Percentiles rank a stretch among this genome's conserved stretches.
Conservation (phyloP, 2,329 filamentous ascomycete species). For the Aspergillus piperis region DNA sequence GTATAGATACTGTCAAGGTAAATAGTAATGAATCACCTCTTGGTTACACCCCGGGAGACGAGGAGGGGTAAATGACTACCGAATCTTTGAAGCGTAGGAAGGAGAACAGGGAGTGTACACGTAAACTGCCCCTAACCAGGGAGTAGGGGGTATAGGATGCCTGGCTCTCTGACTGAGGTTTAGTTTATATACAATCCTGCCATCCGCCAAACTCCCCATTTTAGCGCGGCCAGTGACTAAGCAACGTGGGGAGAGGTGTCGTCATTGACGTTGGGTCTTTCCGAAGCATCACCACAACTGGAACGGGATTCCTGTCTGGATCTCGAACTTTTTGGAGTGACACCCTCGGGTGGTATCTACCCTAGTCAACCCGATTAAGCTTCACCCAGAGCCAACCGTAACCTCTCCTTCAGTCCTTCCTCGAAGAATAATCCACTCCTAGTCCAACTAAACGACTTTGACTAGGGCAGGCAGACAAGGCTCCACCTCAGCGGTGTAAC, state of each 20-base stretch:
- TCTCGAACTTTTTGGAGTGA: too few species aligned
- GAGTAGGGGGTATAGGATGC: background rate
- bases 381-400: background rate
- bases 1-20: background rate
- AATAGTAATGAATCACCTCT: background rate
- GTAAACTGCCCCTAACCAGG: background rate
- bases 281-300: background rate
- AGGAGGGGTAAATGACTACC: background rate
- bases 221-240: background rate
- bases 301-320: too few species aligned
- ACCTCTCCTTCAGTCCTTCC: background rate
- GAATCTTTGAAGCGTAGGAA: background rate
- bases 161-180: background rate
- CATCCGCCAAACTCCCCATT: too few species aligned
- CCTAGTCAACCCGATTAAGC: background rate
- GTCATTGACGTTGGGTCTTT: background rate
- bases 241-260: background rate
- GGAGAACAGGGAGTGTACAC: background rate
- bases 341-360: too few species aligned
- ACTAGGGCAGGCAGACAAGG: background rate
- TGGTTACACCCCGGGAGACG: background rate
- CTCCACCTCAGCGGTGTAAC: background rate
- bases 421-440: too few species aligned
- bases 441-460: too few species aligned
- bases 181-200: background rate